Conservation (phyloP, 192 early-diverging fungal species). For the Backusella liffmaniae region DNA sequence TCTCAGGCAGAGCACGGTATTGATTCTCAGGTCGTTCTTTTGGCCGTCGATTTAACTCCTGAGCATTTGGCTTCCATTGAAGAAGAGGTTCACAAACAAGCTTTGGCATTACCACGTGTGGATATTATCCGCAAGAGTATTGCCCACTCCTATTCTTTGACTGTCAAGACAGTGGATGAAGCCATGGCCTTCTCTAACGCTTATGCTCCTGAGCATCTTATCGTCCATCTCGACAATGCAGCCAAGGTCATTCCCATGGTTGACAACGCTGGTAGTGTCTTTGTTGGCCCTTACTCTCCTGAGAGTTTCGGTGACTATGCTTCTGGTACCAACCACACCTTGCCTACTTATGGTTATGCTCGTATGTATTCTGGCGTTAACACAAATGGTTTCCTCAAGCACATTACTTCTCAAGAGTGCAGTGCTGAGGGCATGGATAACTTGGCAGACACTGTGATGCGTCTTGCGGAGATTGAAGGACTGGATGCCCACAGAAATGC, state of each 20-base stretch:
- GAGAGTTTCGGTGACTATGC: conserved; percentile 99
- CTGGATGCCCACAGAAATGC: conserved; percentile 97
- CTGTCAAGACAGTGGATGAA: conserved; percentile 65
- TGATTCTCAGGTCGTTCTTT: conserved; percentile 95
- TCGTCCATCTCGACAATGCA: conserved; percentile 86
- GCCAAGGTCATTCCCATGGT: conserved; percentile 62
- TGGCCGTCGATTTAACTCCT: conserved; percentile 74
- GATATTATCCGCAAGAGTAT: conserved; percentile 89
- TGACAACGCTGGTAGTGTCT: conserved; percentile 92
- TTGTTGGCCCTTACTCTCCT: conserved; percentile 95
- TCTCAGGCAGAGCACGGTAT: conserved; percentile 97
- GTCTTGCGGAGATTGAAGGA: conserved; percentile 91
- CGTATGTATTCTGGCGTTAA: conserved; percentile 98
- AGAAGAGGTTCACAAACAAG: conserved; percentile 79
- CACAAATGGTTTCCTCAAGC: conserved; percentile 94
- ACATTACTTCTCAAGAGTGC: conserved; percentile 93
- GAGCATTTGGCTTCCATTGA: conserved; percentile 75
- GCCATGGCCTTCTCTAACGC: conserved; percentile 92
- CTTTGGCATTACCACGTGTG: conserved; percentile 77
- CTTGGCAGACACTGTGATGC: conserved; percentile 90
- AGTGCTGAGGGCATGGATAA: conserved; percentile 84
- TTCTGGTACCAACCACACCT: conserved; percentile 98
- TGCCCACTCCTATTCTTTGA: conserved; percentile 79
- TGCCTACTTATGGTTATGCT: conserved; percentile 98
- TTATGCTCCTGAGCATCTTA: conserved; percentile 98